Evolutionary conservation across 306 rosid genomes (phyloP), one percentile per base, ranked within the genome.

Genomic region (Quercus wislizeni): DNA sequence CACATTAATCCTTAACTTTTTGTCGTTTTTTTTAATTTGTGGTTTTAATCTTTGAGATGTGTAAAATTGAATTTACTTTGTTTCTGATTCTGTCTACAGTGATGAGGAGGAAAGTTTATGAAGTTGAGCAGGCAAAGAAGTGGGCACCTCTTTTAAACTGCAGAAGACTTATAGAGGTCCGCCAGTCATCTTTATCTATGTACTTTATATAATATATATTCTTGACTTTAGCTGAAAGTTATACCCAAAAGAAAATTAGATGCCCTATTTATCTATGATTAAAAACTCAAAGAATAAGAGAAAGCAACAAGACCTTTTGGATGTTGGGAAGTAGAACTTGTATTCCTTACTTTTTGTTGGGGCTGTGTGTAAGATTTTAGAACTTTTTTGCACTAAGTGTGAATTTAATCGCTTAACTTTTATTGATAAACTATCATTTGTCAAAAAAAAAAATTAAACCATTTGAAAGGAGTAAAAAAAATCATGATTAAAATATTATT

Each of bases 71-170:
- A 75, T 30, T 74, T 76, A 55, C 27, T 55, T 74, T 80, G 51
- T 54, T 38, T 84, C 79, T 88, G 82, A 83, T 71, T 80, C 74
- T 85, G 76, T 69, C 19, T 56, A 80, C 91, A 86, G 94, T 81
- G 68, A 75, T 81, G 87, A 88, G 79, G 69, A 86, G 71, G 86
- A 89, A 86, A 33, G 83, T 85, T 77, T 74, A 79, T 82, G 81
- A 83, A 75, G 88, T 84, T 85, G 81, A 87, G 85, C 91, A 82
- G 87, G 81, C 87, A 84, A 88, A 85, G 81, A 88, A 81, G 87
- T 76, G 85, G 89, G 87, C 84, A 75, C 81, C 89, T 78, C 30
- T 85, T 86, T 77, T 90, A 59, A 84, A 87, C 86, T 83, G 82
- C 86, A 85, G 78, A 80, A 82, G 52, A 74, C 86, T 73, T 58